These are phyloP conservation scores for Fraxinus ornus DNA, from an alignment of 305 asterid genomes.

Conservation along the genomic window DNA sequence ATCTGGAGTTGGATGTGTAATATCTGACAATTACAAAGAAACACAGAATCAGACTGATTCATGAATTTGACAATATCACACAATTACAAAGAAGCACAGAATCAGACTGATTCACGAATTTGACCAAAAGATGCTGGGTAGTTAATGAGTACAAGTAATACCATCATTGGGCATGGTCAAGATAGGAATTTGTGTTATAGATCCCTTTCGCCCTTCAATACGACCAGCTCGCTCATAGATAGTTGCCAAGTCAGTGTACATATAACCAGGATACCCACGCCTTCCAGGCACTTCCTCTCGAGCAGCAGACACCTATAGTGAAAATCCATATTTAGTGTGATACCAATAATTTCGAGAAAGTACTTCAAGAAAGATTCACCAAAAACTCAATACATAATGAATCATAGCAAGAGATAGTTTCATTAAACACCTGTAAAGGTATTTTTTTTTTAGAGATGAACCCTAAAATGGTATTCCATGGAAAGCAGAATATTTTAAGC, in stretches of 20 bases:
- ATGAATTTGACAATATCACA: too few species aligned
- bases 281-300: slow-evolving; percentile 98
- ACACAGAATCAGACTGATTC: slow-evolving; percentile 16
- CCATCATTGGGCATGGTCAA: slow-evolving; percentile 97
- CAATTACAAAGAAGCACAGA: too few species aligned
- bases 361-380: background rate
- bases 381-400: background rate
- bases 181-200: slow-evolving; percentile 86
- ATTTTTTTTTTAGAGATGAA: background rate
- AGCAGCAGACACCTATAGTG: slow-evolving; percentile 86
- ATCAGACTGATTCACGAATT: background rate
- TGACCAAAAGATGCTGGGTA: slow-evolving; percentile 1
- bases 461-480: background rate
- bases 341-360: slow-evolving; percentile 3
- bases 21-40: slow-evolving; percentile 59
- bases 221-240: slow-evolving; percentile 83
- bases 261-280: slow-evolving; percentile 93
- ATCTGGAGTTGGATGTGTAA: slow-evolving; percentile 99
- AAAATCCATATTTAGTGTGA: slow-evolving; percentile 11
- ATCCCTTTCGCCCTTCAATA: slow-evolving; percentile 75
- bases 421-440: background rate
- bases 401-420: background rate
- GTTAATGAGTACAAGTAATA: slow-evolving; percentile 21
- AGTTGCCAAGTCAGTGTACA: slow-evolving; percentile 83
- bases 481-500: slow-evolving; percentile 9